Percentiles rank a stretch among this genome's conserved stretches.
Conservation (phyloP, 176 grass and related monocot species). For the Carex myosuroides region DNA sequence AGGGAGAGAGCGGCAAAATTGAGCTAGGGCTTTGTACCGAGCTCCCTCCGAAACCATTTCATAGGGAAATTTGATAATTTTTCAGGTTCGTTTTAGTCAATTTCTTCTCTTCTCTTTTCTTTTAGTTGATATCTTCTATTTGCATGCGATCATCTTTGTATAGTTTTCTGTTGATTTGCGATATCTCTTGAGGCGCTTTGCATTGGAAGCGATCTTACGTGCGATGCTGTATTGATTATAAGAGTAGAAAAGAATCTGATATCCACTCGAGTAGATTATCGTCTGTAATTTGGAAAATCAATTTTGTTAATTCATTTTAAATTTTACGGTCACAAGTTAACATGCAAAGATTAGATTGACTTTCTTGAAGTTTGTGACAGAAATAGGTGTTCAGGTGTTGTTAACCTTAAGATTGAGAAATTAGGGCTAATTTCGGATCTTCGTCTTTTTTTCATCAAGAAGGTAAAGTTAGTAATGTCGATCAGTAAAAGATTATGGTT, state of each 20-base stretch:
- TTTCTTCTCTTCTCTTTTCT: background rate
- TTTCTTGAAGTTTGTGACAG: too few species aligned
- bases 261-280: background rate
- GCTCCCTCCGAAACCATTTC: background rate
- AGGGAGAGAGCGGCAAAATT: background rate
- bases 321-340: background rate
- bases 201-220: background rate
- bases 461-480: background rate
- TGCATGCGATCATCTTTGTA: background rate
- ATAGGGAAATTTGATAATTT: background rate
- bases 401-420: background rate
- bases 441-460: background rate
- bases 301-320: background rate
- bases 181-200: background rate
- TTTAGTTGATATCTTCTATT: background rate
- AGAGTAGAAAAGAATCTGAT: background rate
- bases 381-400: too few species aligned
- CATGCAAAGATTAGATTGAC: background rate
- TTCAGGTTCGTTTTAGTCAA: background rate
- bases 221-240: background rate
- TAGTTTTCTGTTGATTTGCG: background rate
- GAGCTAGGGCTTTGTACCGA: conserved; percentile 5
- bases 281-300: background rate
- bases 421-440: background rate
- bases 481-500: background rate